phyloP scores from a whole-genome alignment of 1,139 yeast genomes.

The Saccharomyces hybrid region DNA sequence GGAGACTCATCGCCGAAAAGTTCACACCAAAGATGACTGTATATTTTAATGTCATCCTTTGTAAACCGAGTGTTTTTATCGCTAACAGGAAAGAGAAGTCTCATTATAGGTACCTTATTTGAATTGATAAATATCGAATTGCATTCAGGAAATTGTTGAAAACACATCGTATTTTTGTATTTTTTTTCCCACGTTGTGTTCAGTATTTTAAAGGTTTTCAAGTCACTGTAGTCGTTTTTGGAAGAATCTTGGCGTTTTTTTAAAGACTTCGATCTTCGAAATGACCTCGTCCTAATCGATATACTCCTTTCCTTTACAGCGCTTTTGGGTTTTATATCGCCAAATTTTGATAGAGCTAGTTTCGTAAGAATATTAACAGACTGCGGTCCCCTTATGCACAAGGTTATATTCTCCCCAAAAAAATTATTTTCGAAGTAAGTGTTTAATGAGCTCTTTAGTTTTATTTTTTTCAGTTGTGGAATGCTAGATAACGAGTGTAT shows the following conservation, averaged over 20 bases:
- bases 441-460: slow-evolving; percentile 47
- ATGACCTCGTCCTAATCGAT: not conserved
- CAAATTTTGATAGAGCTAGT: slow-evolving; percentile 39
- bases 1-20: slow-evolving; percentile 54
- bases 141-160: slow-evolving; percentile 10
- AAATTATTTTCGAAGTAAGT: slow-evolving; percentile 42
- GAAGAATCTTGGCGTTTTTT: not conserved
- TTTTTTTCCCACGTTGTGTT: slow-evolving; percentile 17
- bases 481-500: slow-evolving; percentile 47
- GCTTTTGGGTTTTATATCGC: slow-evolving; percentile 19
- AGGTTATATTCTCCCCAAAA: slow-evolving; percentile 48
- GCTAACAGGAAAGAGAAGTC: slow-evolving; percentile 38
- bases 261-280: not conserved
- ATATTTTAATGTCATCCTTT: slow-evolving; percentile 21
- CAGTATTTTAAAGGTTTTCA: slow-evolving; percentile 10
- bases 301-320: not conserved
- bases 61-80: slow-evolving; percentile 11
- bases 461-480: slow-evolving; percentile 40
- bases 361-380: slow-evolving; percentile 50
- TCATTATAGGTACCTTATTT: slow-evolving; percentile 26
- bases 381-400: slow-evolving; percentile 58
- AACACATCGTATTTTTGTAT: slow-evolving; percentile 16
- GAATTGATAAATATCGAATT: slow-evolving; percentile 30
- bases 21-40: slow-evolving; percentile 44
- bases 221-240: not conserved